Evolutionary conservation across 805 yeast species (phyloP), one percentile per base, ranked within the genome.

Genomic region (Metschnikowia corniflorae): DNA sequence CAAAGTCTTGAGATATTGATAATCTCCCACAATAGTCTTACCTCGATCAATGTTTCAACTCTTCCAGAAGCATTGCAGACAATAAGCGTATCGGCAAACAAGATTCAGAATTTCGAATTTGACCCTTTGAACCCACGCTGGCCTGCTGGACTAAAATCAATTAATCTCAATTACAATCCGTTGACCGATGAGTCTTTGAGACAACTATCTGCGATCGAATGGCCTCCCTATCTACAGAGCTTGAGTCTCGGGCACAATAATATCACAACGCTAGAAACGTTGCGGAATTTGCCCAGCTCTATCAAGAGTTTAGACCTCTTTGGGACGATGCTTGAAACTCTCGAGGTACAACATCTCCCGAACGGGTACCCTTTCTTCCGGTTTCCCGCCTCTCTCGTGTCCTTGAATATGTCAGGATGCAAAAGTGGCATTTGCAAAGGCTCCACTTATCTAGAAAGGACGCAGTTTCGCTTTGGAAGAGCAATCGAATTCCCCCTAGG

Each of bases 1-100:
- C n/a, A n/a, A n/a, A n/a, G n/a, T n/a, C n/a, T n/a, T n/a, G n/a
- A n/a, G n/a, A n/a, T n/a, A n/a, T n/a, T n/a, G n/a, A n/a, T n/a
- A n/a, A n/a, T n/a, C n/a, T n/a, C n/a, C n/a, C n/a, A n/a, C n/a
- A n/a, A n/a, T 39, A 47, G 47, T 13, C 35, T 60, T 18, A 33
- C 46, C 10, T 32, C 43, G 9, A 31, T 58, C 26, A 49, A 55
- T 33, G 41, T 65, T 2, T 39, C 54, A 9, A 44, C 28, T 13
- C 47, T 65, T 14, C 66, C 66, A 2, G 42, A 41, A 14, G 49
- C 61, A 0, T 37, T 63, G 22, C 58, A 57, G 31, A 55, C 55
- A 3, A 40, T 63, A 16, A 67, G 62, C 32, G 41, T 63, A 14
- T 54, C 60, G 15, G 40, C 42, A 42, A 63, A 60, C 35, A 34